phyloP scores from a whole-genome alignment of 2,329 filamentous ascomycete genomes.

The Pezizomycotina sp. region DNA sequence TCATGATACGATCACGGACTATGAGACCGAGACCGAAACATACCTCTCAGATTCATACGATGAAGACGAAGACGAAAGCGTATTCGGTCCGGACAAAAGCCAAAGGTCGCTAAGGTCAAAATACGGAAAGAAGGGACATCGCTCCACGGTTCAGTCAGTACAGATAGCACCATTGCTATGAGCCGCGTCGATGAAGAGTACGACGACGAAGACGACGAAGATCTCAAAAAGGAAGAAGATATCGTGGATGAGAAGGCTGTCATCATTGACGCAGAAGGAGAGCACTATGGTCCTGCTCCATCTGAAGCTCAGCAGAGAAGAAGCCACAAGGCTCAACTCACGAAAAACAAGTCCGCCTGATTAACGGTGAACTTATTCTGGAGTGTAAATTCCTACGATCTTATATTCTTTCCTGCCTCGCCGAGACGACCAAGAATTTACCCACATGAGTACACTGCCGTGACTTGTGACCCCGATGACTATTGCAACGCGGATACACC shows the following conservation, averaged over 20 bases:
- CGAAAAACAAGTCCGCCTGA: conserved; percentile 87
- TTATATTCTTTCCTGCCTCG: conserved; percentile 91
- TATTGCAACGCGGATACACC: conserved; percentile 78
- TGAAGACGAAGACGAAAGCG: conserved; percentile 28
- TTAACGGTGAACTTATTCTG: conserved; percentile 92
- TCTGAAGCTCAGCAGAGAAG: conserved; percentile 72
- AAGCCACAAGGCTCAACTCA: conserved; percentile 61
- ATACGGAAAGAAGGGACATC: conserved; percentile 15
- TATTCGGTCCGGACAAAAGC: conserved; percentile 22
- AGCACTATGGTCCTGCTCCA: conserved; percentile 77
- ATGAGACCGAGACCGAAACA: conserved; percentile 38
- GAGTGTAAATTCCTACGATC: conserved; percentile 98
- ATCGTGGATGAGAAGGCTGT: conserved; percentile 20
- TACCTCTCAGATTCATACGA: conserved; percentile 46
- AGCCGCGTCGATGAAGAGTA: conserved; percentile 2
- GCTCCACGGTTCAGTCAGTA: conserved; percentile 11
- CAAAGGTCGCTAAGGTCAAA: conserved; percentile 8
- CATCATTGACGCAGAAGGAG: conserved; percentile 36
- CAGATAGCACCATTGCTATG: conserved; percentile 17
- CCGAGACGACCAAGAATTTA: conserved; percentile 87
- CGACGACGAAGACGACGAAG: conserved; percentile 8
- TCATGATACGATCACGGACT: conserved; percentile 61
- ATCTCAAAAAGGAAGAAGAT: conserved; percentile 32
- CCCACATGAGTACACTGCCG: conserved; percentile 98
- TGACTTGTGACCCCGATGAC: conserved; percentile 94